phyloP scores from a whole-genome alignment of 2,329 filamentous ascomycete species.

The Aspergillus piperis region DNA sequence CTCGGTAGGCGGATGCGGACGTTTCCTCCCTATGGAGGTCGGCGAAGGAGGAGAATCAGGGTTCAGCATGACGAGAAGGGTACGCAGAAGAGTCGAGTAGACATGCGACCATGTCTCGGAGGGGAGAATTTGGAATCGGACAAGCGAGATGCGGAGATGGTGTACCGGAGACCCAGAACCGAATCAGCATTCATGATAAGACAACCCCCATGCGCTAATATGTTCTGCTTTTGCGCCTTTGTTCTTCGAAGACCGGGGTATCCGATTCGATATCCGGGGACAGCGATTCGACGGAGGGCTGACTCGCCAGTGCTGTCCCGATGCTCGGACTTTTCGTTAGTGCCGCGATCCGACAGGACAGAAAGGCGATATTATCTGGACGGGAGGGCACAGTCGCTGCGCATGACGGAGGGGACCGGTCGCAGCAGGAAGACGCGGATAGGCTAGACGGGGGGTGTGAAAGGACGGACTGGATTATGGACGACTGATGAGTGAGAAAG shows the following conservation, averaged over 20 bases:
- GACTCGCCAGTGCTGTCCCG: slow-evolving; percentile 19
- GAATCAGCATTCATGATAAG: slow-evolving; percentile 35
- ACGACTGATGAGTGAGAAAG: not conserved
- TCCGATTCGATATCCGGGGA: slow-evolving; percentile 11
- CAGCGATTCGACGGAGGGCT: slow-evolving; percentile 6
- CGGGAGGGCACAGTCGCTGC: slow-evolving; percentile 20
- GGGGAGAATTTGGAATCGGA: slow-evolving; percentile 24
- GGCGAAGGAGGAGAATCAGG: slow-evolving; percentile 33
- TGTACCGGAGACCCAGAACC: slow-evolving; percentile 20
- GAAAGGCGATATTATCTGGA: slow-evolving; percentile 20
- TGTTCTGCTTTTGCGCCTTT: not conserved
- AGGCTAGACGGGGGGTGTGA: not conserved
- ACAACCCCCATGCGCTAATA: slow-evolving; percentile 15
- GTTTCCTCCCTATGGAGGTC: slow-evolving; percentile 39
- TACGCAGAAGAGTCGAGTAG: slow-evolving; percentile 25
- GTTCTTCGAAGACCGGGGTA: not conserved
- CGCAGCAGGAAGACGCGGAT: slow-evolving; percentile 8
- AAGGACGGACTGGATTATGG: slow-evolving; percentile 1
- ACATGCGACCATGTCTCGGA: slow-evolving; percentile 35
- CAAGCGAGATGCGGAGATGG: slow-evolving; percentile 11
- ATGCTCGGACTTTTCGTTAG: slow-evolving; percentile 14
- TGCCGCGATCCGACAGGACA: slow-evolving; percentile 16
- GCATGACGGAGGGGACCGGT: slow-evolving; percentile 22
- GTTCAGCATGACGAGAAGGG: slow-evolving; percentile 38
- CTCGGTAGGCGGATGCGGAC: slow-evolving; percentile 36